Evolutionary conservation across 2,329 filamentous ascomycete genomes (phyloP).

Genomic region (Neonectria hederae): DNA sequence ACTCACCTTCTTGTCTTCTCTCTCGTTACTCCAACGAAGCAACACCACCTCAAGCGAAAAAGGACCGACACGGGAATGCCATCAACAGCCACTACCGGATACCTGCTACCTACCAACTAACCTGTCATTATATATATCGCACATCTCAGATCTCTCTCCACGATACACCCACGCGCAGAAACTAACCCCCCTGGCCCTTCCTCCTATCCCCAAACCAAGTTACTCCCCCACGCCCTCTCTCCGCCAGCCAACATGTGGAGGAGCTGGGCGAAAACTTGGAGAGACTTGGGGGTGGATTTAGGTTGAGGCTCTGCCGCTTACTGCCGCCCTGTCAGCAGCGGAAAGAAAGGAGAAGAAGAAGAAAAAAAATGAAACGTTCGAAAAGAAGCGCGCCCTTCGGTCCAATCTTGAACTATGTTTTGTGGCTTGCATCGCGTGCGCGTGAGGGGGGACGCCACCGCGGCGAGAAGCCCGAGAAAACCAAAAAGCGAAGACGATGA

Average conservation of each 20-base stretch:
- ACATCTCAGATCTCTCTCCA: not conserved
- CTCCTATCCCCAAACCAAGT: not conserved
- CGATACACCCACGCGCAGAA: not conserved
- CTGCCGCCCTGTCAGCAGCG: not conserved
- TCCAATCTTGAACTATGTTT: constrained; percentile 10
- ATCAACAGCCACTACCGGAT: not conserved
- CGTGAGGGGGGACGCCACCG: not conserved
- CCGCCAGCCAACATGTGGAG: constrained; percentile 8
- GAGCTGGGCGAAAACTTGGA: not conserved
- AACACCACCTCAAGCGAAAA: not conserved
- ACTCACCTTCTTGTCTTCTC: not conserved
- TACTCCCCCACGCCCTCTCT: constrained; percentile 4
- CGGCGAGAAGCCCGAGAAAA: not conserved
- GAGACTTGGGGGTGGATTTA: not conserved
- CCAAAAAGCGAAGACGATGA: not conserved
- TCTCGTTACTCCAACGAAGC: not conserved
- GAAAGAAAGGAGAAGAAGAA: not conserved
- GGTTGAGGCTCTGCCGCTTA: constrained; percentile 19
- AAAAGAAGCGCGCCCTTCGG: constrained; percentile 8
- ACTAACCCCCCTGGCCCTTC: not conserved
- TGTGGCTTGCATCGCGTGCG: constrained; percentile 10
- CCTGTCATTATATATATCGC: not conserved
- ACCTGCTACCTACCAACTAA: not conserved
- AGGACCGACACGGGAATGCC: not conserved
- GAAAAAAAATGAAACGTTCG: constrained; percentile 7